Evolutionary conservation across 306 rosid genomes (phyloP), one percentile per base, ranked within the genome.

Genomic region (Sicyos baderoa): DNA sequence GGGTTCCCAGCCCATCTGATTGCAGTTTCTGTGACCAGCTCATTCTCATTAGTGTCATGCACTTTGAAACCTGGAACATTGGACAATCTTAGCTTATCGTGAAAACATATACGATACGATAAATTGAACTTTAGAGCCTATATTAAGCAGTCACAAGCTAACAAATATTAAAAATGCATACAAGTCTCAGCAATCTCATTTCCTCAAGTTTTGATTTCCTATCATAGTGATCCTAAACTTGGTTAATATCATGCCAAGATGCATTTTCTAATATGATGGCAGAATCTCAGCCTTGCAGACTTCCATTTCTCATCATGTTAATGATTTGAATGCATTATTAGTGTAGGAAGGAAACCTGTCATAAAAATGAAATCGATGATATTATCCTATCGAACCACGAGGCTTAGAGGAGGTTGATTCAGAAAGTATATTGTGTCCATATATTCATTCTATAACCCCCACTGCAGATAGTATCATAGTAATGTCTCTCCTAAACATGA

Each of bases 1-100:
- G 96, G 95, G 79, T 92, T 89, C 47, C 96, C 93, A 29, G 91
- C 95, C 98, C 98, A 92, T 80, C 84, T 88, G 79, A 89, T 76
- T 45, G 72, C 81, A 7, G 87, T 91, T 71, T 92, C 97, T 88
- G 84, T 84, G 69, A 89, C 89, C 74, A 93, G 68, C 79, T 93
- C 89, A 66, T 88, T 86, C 82, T 93, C 97, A 66, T 93, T 85
- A 60, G 95, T 89, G 77, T 83, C 88, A 5, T 71, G 81, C 67
- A 84, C 85, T 79, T 89, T 93, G 44, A 93, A 51, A 77, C 98
- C 97, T 93, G 79, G 21, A 80, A 77, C 74, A 58, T 51, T 56
- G 64, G 54, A 67, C 51, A 68, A 52, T 5, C 68, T 49, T 65
- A 78, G 22, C 9, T 64, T 6, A 44, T 19, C 70, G 19, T 6